Conservation (phyloP, 176 grass and related monocot species). For the Oryza glaberrima region DNA sequence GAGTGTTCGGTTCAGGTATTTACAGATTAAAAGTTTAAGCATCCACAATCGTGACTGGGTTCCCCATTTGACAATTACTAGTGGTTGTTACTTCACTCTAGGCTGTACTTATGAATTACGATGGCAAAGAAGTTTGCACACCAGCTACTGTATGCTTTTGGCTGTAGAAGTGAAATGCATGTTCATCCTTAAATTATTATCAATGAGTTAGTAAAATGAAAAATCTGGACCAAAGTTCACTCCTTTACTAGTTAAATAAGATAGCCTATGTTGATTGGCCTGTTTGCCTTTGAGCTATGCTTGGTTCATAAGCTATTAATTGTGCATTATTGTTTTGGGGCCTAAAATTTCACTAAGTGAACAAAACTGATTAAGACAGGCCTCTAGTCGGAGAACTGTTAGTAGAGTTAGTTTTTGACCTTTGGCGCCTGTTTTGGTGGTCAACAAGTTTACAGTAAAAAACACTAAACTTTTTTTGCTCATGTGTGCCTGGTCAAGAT, state of each 20-base stretch:
- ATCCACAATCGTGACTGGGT: neutral
- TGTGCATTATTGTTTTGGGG: no score
- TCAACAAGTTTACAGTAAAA: neutral
- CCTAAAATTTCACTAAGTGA: neutral
- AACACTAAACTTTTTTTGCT: neutral
- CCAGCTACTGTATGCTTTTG: neutral
- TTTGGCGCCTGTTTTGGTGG: neutral
- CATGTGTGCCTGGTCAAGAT: neutral
- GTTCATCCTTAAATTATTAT: neutral
- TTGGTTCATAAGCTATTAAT: no score
- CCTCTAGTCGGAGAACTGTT: neutral
- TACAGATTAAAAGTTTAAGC: neutral
- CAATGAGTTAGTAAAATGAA: neutral
- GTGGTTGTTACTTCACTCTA: neutral
- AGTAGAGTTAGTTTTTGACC: neutral
- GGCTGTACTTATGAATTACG: neutral
- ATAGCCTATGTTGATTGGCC: neutral
- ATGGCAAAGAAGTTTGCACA: neutral
- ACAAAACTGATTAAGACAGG: neutral
- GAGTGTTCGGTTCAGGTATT: neutral
- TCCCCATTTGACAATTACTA: neutral
- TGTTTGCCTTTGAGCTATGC: neutral
- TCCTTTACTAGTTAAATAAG: neutral
- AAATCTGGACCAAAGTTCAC: neutral
- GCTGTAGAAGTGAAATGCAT: neutral